Evolutionary conservation across 163 green algal genomes (phyloP).

Genomic region (Chlamydomonas reinhardtii): DNA sequence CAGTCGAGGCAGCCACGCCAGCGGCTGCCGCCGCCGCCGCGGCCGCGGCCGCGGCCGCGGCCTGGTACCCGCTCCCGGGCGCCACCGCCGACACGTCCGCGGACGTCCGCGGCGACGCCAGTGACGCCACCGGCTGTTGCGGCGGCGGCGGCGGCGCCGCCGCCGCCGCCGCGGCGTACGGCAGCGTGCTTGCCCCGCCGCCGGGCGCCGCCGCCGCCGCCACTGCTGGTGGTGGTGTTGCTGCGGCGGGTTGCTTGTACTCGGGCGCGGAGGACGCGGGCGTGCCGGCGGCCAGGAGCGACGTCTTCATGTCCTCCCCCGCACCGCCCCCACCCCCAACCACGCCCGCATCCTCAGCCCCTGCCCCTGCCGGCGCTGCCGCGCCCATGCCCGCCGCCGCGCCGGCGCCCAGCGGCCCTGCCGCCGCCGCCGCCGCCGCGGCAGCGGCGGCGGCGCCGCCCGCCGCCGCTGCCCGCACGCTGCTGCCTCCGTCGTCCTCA

Average conservation of each 20-base stretch:
- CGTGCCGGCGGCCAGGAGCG: neutral
- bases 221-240: neutral
- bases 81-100: no score
- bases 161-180: no score
- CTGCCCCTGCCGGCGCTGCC: slow-evolving; percentile 19
- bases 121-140: no score
- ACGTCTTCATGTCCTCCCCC: slow-evolving; percentile 10
- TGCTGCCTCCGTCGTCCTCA: neutral
- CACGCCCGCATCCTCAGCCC: no score
- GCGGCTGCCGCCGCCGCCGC: no score
- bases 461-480: slow-evolving; percentile 8
- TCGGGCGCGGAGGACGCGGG: neutral
- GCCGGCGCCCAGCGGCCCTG: slow-evolving; percentile 10
- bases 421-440: neutral
- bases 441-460: no score
- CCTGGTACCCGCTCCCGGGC: neutral
- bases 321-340: neutral
- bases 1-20: no score
- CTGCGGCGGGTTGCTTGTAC: neutral
- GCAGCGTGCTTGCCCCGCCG: no score
- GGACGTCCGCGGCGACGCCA: no score
- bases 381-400: neutral
- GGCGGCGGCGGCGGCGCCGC: neutral
- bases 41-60: no score
- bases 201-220: neutral